Evolutionary conservation across 192 early-diverging fungal species (phyloP), one percentile per base, ranked within the genome.

Genomic region (Coemansia sp.): DNA sequence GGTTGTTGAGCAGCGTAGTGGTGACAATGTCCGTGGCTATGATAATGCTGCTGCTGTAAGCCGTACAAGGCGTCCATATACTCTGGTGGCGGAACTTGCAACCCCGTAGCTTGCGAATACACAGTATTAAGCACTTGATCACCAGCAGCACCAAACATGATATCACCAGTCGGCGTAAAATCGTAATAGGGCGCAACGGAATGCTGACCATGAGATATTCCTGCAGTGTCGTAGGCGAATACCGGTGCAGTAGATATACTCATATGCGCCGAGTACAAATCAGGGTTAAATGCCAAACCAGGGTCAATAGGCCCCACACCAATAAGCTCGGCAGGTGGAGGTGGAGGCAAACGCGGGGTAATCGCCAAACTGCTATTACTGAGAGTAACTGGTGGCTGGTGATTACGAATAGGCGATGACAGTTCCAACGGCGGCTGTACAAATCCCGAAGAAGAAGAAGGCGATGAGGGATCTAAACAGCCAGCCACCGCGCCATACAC

Each of bases 11-110:
- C 36, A 38, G 36, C 1, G 6, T 38, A 38, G 36, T 38, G 36
- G 36, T 38, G 36, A 38, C 36, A 38, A 38, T 38, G 27, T 27
- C 27, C 27, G 2, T 27, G 27, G 27, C 27, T 27, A 27, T 27
- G 36, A 18, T 66, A 15, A n/a, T 65, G 64, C 47, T 72, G 53
- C 55, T 69, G 39, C 55, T 60, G 53, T 10, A 60, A 31, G 1
- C 57, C 57, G 3, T 60, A 60, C 33, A 60, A 18, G 0, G 57
- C 57, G 57, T 33, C 57, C 57, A 60, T 60, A 36, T 60, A 60
- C 57, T 60, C 33, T n/a, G 57, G 7, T 16, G 57, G 31, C 16
- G 57, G 57, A 5, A 7, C 20, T 10, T n/a, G n/a, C 33, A 60
- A 13, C n/a, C 20, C 47, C 47, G 47, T 4, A 4, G 24, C 27